These are phyloP conservation scores for Sclerotinia borealis DNA, from an alignment of 2,329 filamentous ascomycete genomes.

Conservation along the genomic window DNA sequence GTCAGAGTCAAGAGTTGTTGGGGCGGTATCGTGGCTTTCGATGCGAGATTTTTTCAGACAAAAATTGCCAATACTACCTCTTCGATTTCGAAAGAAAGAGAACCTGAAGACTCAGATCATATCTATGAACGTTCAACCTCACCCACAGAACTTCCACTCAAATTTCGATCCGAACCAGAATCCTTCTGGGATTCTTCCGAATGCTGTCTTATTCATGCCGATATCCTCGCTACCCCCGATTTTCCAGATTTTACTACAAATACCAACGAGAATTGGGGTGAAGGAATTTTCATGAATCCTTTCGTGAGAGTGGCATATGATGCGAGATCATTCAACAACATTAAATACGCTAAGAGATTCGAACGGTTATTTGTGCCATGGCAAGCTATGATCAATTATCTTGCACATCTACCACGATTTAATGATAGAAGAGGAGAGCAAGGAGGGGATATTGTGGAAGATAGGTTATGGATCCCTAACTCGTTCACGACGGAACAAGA, in stretches of 20 bases:
- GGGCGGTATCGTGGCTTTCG: conserved; percentile 69
- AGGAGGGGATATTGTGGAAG: conserved; percentile 48
- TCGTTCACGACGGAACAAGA: conserved; percentile 28
- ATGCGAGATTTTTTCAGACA: conserved; percentile 51
- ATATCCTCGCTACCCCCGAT: conserved; percentile 35
- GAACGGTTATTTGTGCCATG: conserved; percentile 57
- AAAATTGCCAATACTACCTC: background rate
- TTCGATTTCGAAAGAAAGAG: background rate
- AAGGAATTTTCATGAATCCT: conserved; percentile 67
- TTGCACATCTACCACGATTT: conserved; percentile 50
- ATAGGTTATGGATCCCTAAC: conserved; percentile 43
- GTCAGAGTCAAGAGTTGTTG: conserved; percentile 69
- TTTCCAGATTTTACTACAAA: conserved; percentile 5
- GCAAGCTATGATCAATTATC: conserved; percentile 51
- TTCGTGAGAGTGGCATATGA: conserved; percentile 68
- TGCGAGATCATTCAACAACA: conserved; percentile 48
- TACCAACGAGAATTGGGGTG: conserved; percentile 31
- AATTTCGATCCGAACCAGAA: conserved; percentile 53
- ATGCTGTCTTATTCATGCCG: conserved; percentile 53
- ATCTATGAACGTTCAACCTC: conserved; percentile 12
- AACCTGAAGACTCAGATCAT: conserved; percentile 6
- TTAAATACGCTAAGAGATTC: conserved; percentile 55
- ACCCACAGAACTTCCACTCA: conserved; percentile 17
- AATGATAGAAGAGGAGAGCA: conserved; percentile 57
- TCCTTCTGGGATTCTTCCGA: conserved; percentile 59